Percentiles rank a stretch among this genome's conserved stretches.
Conservation (phyloP, 2,329 filamentous ascomycete species). For the Escovopsis sp. region DNA sequence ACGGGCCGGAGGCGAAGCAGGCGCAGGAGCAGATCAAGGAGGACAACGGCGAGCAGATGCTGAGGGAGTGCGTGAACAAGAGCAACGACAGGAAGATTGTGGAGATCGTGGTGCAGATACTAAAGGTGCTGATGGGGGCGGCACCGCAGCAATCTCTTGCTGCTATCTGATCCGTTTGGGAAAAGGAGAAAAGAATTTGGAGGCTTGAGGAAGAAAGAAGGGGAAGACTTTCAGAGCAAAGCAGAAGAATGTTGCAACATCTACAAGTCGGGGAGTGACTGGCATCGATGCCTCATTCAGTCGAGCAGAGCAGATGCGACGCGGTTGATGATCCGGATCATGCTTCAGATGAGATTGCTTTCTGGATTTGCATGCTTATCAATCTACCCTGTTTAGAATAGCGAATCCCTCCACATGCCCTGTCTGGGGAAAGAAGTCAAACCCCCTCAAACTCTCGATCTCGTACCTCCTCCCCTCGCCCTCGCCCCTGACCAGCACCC, state of each 20-base stretch:
- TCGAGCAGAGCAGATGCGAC: not conserved
- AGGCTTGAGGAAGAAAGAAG: too few relatives aligned
- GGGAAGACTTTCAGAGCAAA: too few relatives aligned
- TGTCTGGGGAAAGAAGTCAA: constrained; percentile 94
- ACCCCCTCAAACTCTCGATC: constrained; percentile 81
- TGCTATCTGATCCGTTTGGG: not conserved
- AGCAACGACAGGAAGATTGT: constrained; percentile 56
- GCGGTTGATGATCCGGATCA: not conserved
- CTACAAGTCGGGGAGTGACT: too few relatives aligned
- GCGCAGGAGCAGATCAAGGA: constrained; percentile 46
- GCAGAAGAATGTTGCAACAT: not conserved
- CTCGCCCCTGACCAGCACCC: constrained; percentile 63
- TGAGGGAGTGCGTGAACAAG: constrained; percentile 57
- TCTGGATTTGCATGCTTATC: not conserved
- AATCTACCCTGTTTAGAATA: constrained; percentile 43
- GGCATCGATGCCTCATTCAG: too few relatives aligned
- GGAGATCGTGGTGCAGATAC: constrained; percentile 52
- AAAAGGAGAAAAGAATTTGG: constrained; percentile 6
- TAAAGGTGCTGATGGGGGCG: constrained; percentile 49
- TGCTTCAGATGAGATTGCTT: not conserved
- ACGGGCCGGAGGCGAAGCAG: constrained; percentile 48
- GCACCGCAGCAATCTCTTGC: too few relatives aligned
- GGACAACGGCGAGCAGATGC: constrained; percentile 47
- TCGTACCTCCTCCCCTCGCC: constrained; percentile 46
- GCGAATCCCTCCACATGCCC: constrained; percentile 56